Percentiles rank a stretch among this genome's conserved stretches.
phyloP scores from a whole-genome alignment of 2,329 filamentous ascomycete genomes.

The Botrytis byssoidea region DNA sequence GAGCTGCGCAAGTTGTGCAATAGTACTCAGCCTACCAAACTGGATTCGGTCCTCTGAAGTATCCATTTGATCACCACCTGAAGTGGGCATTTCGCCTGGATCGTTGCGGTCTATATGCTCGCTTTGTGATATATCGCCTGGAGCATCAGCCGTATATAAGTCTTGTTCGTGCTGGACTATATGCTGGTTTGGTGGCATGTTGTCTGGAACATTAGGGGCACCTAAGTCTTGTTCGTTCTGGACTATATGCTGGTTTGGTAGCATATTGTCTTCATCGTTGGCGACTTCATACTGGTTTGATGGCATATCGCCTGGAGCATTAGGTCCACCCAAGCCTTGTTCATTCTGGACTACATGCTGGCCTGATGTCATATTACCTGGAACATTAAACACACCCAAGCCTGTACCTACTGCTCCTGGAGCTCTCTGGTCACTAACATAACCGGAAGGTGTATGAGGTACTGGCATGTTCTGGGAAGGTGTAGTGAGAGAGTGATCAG shows the following conservation, averaged over 20 bases:
- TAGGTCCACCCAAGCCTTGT: too few species aligned
- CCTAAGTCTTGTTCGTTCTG: too few species aligned
- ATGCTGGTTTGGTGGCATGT: neutral
- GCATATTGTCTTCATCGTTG: neutral
- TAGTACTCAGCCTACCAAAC: neutral
- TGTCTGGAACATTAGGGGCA: neutral
- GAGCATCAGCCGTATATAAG: neutral
- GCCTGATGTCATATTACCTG: too few species aligned
- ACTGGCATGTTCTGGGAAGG: neutral
- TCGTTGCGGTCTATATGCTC: neutral
- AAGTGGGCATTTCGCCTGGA: neutral
- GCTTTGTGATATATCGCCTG: neutral
- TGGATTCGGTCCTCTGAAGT: neutral
- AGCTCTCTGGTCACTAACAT: neutral
- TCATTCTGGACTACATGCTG: too few species aligned
- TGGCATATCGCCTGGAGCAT: too few species aligned
- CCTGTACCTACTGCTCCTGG: neutral
- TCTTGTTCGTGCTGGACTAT: too few species aligned
- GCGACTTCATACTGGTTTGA: too few species aligned
- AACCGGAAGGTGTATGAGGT: neutral
- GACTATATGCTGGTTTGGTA: neutral
- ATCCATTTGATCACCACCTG: neutral
- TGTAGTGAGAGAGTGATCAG: neutral
- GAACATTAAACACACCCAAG: too few species aligned
- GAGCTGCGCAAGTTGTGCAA: neutral